Percentiles rank a stretch among this genome's conserved stretches.
Evolutionary conservation across 2,329 filamentous ascomycete species (phyloP).

Genomic region (Fusarium udum): DNA sequence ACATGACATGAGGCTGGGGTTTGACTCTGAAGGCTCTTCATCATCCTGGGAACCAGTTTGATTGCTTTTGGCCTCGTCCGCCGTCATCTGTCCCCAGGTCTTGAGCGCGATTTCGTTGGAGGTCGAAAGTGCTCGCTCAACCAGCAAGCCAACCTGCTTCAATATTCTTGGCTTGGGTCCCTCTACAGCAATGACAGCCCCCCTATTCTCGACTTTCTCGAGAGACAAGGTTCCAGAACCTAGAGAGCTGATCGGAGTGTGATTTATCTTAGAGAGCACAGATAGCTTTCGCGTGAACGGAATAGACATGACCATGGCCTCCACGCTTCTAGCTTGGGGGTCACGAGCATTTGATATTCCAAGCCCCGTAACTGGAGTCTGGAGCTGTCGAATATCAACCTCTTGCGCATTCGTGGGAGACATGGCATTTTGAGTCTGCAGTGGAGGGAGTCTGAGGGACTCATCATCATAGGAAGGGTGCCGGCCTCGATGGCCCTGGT

Average conservation of each 20-base stretch:
- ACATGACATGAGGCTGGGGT: slow-evolving; percentile 65
- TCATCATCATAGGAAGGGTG: slow-evolving; percentile 61
- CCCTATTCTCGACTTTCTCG: slow-evolving; percentile 61
- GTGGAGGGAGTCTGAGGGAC: slow-evolving; percentile 62
- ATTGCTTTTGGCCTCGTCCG: slow-evolving; percentile 19
- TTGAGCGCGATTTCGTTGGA: slow-evolving; percentile 55
- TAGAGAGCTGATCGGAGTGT: slow-evolving; percentile 62
- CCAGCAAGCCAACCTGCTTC: slow-evolving; percentile 67
- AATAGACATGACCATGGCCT: slow-evolving; percentile 79
- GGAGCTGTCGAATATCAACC: slow-evolving; percentile 42
- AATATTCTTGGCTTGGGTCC: slow-evolving; percentile 68
- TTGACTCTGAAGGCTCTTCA: slow-evolving; percentile 32
- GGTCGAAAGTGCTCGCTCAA: slow-evolving; percentile 69
- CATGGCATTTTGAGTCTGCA: slow-evolving; percentile 57
- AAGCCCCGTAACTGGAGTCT: slow-evolving; percentile 43
- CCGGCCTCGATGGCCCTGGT: slow-evolving; percentile 47
- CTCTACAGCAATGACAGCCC: slow-evolving; percentile 84
- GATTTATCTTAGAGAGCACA: slow-evolving; percentile 78
- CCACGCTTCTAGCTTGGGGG: slow-evolving; percentile 59
- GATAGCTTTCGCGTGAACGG: slow-evolving; percentile 79
- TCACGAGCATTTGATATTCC: slow-evolving; percentile 39
- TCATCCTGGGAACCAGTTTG: slow-evolving; percentile 18
- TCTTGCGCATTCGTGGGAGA: slow-evolving; percentile 42
- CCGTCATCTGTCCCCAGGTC: slow-evolving; percentile 54
- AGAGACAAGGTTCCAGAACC: slow-evolving; percentile 41